phyloP scores from a whole-genome alignment of 2,329 filamentous ascomycete genomes.

The Emericellopsis atlantica region DNA sequence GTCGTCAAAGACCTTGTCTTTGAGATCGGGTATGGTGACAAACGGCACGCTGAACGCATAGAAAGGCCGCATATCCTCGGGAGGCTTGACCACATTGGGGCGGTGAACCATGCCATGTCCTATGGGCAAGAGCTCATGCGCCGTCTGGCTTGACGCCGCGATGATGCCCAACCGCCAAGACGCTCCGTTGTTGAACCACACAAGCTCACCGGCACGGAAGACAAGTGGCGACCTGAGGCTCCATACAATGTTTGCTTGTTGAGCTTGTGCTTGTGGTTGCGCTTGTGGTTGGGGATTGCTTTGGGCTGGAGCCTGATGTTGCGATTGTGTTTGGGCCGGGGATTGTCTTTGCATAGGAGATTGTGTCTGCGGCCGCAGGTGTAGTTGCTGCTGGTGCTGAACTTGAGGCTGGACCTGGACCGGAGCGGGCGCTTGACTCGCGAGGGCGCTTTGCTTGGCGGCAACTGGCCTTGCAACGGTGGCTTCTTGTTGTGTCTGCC shows the following conservation, averaged over 20 bases:
- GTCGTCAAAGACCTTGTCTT: constrained; percentile 24
- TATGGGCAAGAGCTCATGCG: constrained; percentile 26
- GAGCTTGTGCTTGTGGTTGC: neutral
- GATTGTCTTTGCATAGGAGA: too few relatives aligned
- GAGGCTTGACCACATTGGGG: constrained; percentile 22
- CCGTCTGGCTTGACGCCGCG: constrained; percentile 11
- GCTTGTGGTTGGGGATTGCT: neutral
- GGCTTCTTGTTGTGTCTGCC: constrained; percentile 8
- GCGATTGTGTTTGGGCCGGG: constrained; percentile 2
- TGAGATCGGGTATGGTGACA: constrained; percentile 23
- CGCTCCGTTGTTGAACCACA: constrained; percentile 34
- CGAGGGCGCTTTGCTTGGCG: too few relatives aligned
- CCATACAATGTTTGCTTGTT: constrained; percentile 12
- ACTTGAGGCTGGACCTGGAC: constrained; percentile 3
- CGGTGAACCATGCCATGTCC: constrained; percentile 24
- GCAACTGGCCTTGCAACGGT: neutral
- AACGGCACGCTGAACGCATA: constrained; percentile 36
- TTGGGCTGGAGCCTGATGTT: neutral
- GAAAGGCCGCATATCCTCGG: constrained; percentile 33
- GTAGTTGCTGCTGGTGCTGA: constrained; percentile 4
- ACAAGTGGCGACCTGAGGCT: constrained; percentile 20
- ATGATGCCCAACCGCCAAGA: constrained; percentile 37
- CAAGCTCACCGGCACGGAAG: constrained; percentile 34
- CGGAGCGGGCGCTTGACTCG: too few relatives aligned
- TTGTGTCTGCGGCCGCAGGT: too few relatives aligned